phyloP scores from a whole-genome alignment of 225 moss, liverwort and hornwort genomes.

The Polytrichum commune region DNA sequence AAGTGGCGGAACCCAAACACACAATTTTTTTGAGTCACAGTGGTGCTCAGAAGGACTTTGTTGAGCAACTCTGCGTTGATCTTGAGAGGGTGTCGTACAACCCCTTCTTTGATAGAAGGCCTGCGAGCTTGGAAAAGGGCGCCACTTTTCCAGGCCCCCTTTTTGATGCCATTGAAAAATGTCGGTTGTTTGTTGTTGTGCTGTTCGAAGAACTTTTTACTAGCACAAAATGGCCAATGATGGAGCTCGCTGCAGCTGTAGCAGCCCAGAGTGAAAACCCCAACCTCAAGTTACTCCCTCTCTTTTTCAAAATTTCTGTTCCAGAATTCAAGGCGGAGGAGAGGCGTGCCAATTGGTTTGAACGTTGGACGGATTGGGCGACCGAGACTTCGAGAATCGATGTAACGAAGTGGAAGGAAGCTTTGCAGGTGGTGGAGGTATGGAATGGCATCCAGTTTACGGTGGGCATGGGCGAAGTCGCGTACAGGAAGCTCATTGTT shows the following conservation, averaged over 20 bases:
- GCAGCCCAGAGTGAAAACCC: not conserved
- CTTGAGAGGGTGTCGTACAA: not conserved
- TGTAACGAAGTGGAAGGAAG: not conserved
- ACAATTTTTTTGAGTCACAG: slow-evolving; percentile 1
- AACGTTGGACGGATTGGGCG: not conserved
- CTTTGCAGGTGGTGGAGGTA: not conserved
- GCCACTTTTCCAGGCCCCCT: not conserved
- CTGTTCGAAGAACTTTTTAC: slow-evolving; percentile 1
- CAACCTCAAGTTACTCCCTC: slow-evolving; percentile 1
- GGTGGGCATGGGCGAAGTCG: not conserved
- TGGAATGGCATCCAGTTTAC: not conserved
- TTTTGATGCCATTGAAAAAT: not conserved
- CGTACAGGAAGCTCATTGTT: not conserved
- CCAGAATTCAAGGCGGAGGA: not conserved
- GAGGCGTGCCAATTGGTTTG: not conserved
- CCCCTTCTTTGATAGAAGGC: not conserved
- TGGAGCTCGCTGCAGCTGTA: slow-evolving; percentile 2
- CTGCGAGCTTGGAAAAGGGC: slow-evolving; percentile 1
- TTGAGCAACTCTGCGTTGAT: slow-evolving; percentile 4
- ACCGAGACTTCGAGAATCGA: no score
- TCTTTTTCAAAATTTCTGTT: not conserved
- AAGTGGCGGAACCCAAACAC: not conserved
- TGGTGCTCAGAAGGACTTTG: slow-evolving; percentile 8
- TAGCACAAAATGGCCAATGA: not conserved
- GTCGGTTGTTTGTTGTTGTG: not conserved